Conservation (phyloP, 371 early-diverging fungal species). For the Mortierella sp. region DNA sequence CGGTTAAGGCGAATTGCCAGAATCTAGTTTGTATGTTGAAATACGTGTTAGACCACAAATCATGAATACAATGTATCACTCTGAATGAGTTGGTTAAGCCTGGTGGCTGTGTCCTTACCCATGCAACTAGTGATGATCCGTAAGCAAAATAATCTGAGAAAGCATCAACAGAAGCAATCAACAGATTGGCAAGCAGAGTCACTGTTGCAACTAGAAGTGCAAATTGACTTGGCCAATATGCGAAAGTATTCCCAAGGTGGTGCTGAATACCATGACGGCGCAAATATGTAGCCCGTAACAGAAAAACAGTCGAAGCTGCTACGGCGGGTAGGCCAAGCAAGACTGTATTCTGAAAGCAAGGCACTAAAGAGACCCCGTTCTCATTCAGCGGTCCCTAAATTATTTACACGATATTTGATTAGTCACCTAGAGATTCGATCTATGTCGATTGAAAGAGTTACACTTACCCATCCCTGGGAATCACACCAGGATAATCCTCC, state of each 20-base stretch:
- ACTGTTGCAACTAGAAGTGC: constrained; percentile 7
- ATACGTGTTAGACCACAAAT: background rate
- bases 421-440: background rate
- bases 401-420: background rate
- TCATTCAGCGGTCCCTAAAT: constrained; percentile 21
- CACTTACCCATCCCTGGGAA: constrained; percentile 17
- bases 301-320: constrained; percentile 2
- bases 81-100: background rate
- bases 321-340: constrained; percentile 17
- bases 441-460: background rate
- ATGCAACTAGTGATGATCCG: background rate
- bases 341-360: constrained; percentile 27
- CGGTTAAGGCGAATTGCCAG: constrained; percentile 21
- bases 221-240: constrained; percentile 31
- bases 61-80: background rate
- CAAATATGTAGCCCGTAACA: constrained; percentile 10
- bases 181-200: background rate
- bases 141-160: constrained; percentile 2
- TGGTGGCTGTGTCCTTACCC: constrained; percentile 2
- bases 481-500: constrained; percentile 12
- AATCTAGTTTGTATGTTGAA: constrained; percentile 9
- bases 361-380: constrained; percentile 14
- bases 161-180: background rate
- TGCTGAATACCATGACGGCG: constrained; percentile 15
- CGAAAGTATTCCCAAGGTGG: constrained; percentile 2